A percentile compares a stretch with the other conserved stretches of the same genome.
phyloP scores from a whole-genome alignment of 2,329 filamentous ascomycete genomes.

The Verticillium dahliae region DNA sequence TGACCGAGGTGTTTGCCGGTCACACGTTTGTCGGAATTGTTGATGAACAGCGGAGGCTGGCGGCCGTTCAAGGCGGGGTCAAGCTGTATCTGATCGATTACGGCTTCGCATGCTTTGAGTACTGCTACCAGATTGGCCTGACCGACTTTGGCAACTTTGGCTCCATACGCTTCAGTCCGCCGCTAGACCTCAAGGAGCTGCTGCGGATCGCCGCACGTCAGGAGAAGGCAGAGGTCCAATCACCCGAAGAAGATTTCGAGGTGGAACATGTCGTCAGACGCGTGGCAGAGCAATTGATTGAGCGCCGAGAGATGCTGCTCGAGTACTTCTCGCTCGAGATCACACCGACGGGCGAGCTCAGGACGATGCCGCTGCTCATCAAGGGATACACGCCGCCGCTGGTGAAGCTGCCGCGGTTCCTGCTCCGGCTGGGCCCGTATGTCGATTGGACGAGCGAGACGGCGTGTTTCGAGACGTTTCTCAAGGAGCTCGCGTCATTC shows the following conservation, averaged over 20 bases:
- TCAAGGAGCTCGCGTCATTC: conserved; percentile 82
- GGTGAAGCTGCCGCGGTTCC: conserved; percentile 80
- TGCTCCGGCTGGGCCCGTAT: conserved; percentile 80
- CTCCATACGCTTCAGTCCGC: conserved; percentile 69
- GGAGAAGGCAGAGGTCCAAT: conserved; percentile 46
- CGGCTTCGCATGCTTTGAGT: conserved; percentile 76
- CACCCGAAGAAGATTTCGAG: conserved; percentile 52
- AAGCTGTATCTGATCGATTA: conserved; percentile 93
- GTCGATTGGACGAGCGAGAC: conserved; percentile 85
- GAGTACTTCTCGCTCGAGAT: conserved; percentile 92
- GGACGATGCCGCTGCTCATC: conserved; percentile 74
- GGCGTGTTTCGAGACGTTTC: conserved; percentile 74
- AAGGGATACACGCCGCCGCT: conserved; percentile 85
- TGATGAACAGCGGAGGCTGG: conserved; percentile 78
- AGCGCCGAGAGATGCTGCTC: conserved; percentile 74
- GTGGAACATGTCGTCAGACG: conserved; percentile 58
- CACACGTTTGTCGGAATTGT: conserved; percentile 94
- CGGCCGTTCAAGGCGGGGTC: conserved; percentile 87
- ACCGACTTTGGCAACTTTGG: conserved; percentile 97
- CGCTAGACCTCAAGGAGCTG: conserved; percentile 64
- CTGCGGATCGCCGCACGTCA: conserved; percentile 66
- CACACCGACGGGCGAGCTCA: conserved; percentile 67
- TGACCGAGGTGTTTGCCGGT: conserved; percentile 80
- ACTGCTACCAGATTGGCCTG: conserved; percentile 91
- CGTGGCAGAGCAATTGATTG: conserved; percentile 63